These are phyloP conservation scores for Termitomyces sp. DNA, from an alignment of 768 basidiomycete genomes.

Conservation along the genomic window DNA sequence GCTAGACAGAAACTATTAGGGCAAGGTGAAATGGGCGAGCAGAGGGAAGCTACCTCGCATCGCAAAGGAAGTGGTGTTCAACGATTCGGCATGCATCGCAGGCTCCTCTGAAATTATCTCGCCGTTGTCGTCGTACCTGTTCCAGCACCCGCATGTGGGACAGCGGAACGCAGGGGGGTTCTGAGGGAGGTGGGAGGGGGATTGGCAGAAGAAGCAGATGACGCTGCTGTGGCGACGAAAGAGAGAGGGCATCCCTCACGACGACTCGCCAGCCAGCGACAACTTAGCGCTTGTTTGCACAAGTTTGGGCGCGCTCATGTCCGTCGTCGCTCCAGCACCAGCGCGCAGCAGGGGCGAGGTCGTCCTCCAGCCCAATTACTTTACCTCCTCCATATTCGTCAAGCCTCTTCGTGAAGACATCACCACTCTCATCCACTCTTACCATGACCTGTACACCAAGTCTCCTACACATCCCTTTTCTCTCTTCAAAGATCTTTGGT, in stretches of 20 bases:
- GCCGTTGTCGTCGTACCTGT: slow-evolving; percentile 67
- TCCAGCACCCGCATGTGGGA: slow-evolving; percentile 68
- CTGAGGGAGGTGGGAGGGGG: slow-evolving; percentile 37
- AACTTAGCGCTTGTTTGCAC: slow-evolving; percentile 10
- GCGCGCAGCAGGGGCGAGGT: slow-evolving; percentile 60
- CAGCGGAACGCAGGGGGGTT: slow-evolving; percentile 65
- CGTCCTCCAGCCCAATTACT: slow-evolving; percentile 71
- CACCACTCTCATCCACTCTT: slow-evolving; percentile 47
- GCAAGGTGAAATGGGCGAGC: neutral
- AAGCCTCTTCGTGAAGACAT: slow-evolving; percentile 66
- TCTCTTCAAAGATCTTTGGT: slow-evolving; percentile 74
- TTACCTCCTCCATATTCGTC: slow-evolving; percentile 76
- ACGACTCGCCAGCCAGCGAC: neutral
- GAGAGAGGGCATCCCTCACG: slow-evolving; percentile 35
- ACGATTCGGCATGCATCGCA: slow-evolving; percentile 78
- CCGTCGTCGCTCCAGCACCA: slow-evolving; percentile 47
- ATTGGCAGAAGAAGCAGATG: slow-evolving; percentile 75
- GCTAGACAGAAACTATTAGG: slow-evolving; percentile 35
- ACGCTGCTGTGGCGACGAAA: slow-evolving; percentile 52
- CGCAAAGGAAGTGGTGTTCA: slow-evolving; percentile 71
- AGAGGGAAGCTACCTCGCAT: slow-evolving; percentile 57
- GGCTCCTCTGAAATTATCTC: slow-evolving; percentile 84
- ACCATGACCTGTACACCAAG: slow-evolving; percentile 45
- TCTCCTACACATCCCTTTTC: slow-evolving; percentile 50
- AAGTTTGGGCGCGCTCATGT: slow-evolving; percentile 39